Conservation (phyloP, 257 asterid genomes). For the Nicotiana otophora region DNA sequence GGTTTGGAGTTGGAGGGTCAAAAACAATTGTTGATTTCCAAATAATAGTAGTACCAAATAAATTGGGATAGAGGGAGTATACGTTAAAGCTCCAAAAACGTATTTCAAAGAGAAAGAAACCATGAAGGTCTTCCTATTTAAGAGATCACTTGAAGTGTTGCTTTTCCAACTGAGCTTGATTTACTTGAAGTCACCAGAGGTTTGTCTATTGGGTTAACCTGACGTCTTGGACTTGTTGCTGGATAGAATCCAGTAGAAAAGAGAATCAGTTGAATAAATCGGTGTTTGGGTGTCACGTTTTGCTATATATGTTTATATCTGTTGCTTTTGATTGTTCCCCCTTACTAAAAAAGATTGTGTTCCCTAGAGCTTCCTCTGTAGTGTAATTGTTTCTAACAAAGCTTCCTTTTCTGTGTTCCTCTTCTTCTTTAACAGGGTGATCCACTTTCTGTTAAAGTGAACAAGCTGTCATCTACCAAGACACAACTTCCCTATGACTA, state of each 20-base stretch:
- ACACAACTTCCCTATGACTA: conserved; percentile 86
- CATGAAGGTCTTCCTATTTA: not conserved
- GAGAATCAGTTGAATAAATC: not conserved
- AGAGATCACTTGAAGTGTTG: not conserved
- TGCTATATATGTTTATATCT: not conserved
- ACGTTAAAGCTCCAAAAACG: not conserved
- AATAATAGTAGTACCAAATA: not conserved
- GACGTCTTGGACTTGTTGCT: not conserved
- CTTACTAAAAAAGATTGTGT: not conserved
- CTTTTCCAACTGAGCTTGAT: not conserved
- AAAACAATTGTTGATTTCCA: not conserved
- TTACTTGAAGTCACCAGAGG: not conserved
- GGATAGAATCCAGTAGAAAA: not conserved
- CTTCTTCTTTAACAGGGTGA: conserved; percentile 48
- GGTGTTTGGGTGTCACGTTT: not conserved
- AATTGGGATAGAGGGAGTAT: not conserved
- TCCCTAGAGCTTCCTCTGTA: not conserved
- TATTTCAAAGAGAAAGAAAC: not conserved
- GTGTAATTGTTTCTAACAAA: not conserved
- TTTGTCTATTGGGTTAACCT: not conserved
- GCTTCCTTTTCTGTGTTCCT: not conserved
- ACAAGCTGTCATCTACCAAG: conserved; percentile 84
- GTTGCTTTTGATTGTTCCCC: not conserved
- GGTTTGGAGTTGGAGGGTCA: not conserved
- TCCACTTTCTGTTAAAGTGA: conserved; percentile 75